A percentile compares a stretch with the other conserved stretches of the same genome.
Conservation (phyloP, 345 rosid genomes). For the Noccaea bulbosa region DNA sequence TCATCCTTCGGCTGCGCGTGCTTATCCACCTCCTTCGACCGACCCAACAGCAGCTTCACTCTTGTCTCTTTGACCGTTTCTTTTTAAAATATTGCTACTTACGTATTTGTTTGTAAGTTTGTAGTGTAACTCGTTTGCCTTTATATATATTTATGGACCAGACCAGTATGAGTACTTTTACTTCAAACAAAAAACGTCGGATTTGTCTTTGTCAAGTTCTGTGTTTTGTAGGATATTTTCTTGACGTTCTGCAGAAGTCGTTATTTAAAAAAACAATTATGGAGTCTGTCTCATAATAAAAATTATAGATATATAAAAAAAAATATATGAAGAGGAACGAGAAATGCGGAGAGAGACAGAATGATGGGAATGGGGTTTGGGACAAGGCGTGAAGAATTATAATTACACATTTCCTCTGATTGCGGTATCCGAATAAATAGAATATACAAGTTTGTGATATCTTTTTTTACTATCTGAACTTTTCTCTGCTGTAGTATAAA, state of each 20-base stretch:
- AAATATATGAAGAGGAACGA: constrained; percentile 28
- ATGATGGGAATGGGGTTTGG: constrained; percentile 37
- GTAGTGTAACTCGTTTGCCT: background rate
- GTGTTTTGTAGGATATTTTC: constrained; percentile 8
- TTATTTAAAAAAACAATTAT: background rate
- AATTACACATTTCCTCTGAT: constrained; percentile 40
- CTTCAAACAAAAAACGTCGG: constrained; percentile 9
- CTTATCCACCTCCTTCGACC: constrained; percentile 41
- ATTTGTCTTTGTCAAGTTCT: constrained; percentile 28
- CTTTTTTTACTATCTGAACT: no score
- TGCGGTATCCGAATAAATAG: constrained; percentile 28
- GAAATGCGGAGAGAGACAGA: constrained; percentile 44
- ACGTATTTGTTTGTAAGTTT: constrained; percentile 19
- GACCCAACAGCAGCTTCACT: constrained; percentile 42
- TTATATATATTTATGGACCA: constrained; percentile 20
- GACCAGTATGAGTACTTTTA: constrained; percentile 30
- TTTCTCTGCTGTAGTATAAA: no score
- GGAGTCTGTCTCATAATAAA: background rate
- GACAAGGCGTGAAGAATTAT: constrained; percentile 42
- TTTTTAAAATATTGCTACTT: background rate
- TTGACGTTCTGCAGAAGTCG: constrained; percentile 15
- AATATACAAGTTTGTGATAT: no score
- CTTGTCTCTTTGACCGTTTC: constrained; percentile 41
- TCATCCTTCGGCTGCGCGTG: constrained; percentile 42
- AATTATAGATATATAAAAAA: background rate